phyloP scores from a whole-genome alignment of 1,139 yeast species.

The Yamadazyma songkhlaensis region DNA sequence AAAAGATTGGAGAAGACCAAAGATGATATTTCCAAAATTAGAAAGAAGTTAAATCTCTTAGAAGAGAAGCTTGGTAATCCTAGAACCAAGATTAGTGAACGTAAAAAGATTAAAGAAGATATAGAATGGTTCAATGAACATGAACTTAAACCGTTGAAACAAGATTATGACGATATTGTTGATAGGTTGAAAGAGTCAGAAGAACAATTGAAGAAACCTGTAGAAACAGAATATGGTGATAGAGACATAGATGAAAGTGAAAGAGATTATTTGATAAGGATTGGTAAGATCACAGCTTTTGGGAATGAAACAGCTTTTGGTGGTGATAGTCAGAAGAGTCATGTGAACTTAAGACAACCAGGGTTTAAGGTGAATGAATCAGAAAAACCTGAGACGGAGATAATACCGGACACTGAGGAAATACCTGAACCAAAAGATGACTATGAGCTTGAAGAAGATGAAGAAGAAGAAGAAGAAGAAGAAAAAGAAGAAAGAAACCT shows the following conservation, averaged over 20 bases:
- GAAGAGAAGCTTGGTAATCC: conserved; percentile 50
- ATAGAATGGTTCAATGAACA: conserved; percentile 48
- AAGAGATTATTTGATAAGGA: conserved; percentile 76
- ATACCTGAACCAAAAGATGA: conserved; percentile 9
- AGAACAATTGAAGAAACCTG: conserved; percentile 15
- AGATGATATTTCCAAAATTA: conserved; percentile 42
- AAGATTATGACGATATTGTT: conserved; percentile 67
- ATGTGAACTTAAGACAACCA: conserved; percentile 34
- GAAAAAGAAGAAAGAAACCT: conserved; percentile 30
- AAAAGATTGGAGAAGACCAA: conserved; percentile 69
- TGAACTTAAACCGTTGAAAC: conserved; percentile 51
- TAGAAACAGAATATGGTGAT: conserved; percentile 10
- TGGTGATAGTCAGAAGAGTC: conserved; percentile 25
- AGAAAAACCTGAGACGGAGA: conserved; percentile 5
- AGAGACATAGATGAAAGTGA: conserved; percentile 68
- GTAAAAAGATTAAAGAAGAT: conserved; percentile 54
- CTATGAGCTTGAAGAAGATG: conserved; percentile 5
- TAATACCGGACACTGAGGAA: conserved; percentile 6
- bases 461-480: conserved; percentile 2
- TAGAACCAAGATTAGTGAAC: conserved; percentile 63
- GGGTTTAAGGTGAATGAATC: conserved; percentile 24
- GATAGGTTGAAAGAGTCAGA: conserved; percentile 43
- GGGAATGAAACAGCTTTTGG: conserved; percentile 64
- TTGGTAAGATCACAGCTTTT: conserved; percentile 94
- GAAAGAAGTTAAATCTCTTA: conserved; percentile 43